Evolutionary conservation across 2,329 filamentous ascomycete genomes (phyloP), one percentile per base, ranked within the genome.

Genomic region (Thelonectria olida): DNA sequence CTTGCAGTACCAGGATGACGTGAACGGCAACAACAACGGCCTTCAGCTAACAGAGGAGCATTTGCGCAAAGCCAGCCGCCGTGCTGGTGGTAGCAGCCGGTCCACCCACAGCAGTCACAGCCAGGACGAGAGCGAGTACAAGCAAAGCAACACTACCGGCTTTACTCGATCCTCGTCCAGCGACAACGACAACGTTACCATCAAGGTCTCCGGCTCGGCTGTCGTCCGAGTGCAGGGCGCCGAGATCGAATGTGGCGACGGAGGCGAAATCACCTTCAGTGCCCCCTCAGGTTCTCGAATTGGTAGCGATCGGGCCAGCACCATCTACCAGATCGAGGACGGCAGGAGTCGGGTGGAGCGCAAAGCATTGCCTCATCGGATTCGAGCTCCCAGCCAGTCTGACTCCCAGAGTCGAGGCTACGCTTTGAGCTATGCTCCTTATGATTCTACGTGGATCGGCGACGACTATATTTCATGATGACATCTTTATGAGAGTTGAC

Each of bases 101-200:
- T 88, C 84, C 38, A 88, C 82, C 53, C 82, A 82, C 64, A 88
- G 84, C 79, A 88, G 82, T 64, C 82, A 75, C 20, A 89, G 87
- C 71, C 86, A 81, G 42, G 88, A 89, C 67, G 87, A 89, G 58
- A 89, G 87, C 74, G 87, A 89, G 57, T 88, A 84, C 73, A 83
- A 82, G 65, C 84, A 85, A 64, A 89, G 86, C 54, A 85, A 85
- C 25, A 87, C 87, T 0, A 89, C 87, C 12, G 82, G 85, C 39
- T 86, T 87, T 9, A 90, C 87, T 4, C 79, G 84, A 31, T 85
- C 84, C 7, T 79, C 75, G 5, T 75, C 75, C 3, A 83, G 80
- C 58, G 81, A 82, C 52, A 82, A 85, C 55, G 85, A 89, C 36
- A 85, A 88, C 62, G 79, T 88, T 58, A 89, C 85, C 15, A 88